Evolutionary conservation across 208 protist species (phyloP), one percentile per base, ranked within the genome.

Genomic region (Leishmania guyanensis): DNA sequence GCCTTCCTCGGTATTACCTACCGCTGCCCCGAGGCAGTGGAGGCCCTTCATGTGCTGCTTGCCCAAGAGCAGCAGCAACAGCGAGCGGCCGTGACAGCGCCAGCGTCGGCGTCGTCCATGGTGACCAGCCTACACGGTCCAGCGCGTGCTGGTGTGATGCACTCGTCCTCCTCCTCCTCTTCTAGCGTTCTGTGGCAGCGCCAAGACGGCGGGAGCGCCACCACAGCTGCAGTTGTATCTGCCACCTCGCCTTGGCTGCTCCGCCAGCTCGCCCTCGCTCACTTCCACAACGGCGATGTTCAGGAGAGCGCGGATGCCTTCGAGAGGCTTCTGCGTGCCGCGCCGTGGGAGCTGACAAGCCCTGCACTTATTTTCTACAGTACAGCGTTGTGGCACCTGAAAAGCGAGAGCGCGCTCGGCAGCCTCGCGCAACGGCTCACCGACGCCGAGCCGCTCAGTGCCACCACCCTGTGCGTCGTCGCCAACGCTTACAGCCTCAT

Each of bases 301-400:
- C 85, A 87, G 78, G 90, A 87, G 58, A 86, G 88, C 43, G 85
- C 86, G 16, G 86, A 85, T 14, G 84, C 86, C 50, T 97, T 97
- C 71, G 86, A 74, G 60, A 75, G 77, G 16, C 79, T 94, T 33
- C 75, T 93, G 17, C 82, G 80, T 14, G 70, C 69, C 20, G 87
- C 86, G 29, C 93, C 92, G 69, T 96, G 93, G 92, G 84, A 87
- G 33, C 79, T 95, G 33, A 81, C 81, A 6, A 86, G 89, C 74
- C 76, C 86, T 26, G 84, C 89, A 33, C 79, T 97, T n/a, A 79
- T 97, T 33, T 98, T 96, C 87, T 99, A 98, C 85, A 99, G 97
- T 78, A 99, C 98, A 3, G 93, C 98, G 5, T 81, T 99, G 46
- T 99, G 98, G 98, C 98, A 99, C 77, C 86, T 99, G 6, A 95